Percentiles rank a stretch among this genome's conserved stretches.
Conservation (phyloP, 1,284 basidiomycete genomes). For the Pseudozyma thailandica region DNA sequence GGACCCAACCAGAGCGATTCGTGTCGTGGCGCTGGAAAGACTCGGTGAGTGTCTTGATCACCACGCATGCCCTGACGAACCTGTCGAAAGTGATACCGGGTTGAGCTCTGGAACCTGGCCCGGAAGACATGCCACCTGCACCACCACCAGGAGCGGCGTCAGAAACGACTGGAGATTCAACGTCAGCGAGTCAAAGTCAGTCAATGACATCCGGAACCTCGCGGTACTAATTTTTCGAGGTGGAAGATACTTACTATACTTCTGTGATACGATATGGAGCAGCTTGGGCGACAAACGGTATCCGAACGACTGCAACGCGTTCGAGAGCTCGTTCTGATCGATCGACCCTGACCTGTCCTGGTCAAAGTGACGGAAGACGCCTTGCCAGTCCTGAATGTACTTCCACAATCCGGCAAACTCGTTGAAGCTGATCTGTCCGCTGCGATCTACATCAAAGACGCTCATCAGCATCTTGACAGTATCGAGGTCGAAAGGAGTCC, state of each 20-base stretch:
- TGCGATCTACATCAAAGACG: conserved; percentile 60
- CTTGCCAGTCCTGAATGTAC: conserved; percentile 63
- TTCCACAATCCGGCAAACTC: conserved; percentile 59
- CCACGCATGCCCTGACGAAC: conserved; percentile 58
- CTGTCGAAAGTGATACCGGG: conserved; percentile 53
- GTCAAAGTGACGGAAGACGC: conserved; percentile 59
- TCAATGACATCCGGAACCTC: conserved; percentile 3
- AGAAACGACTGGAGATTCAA: conserved; percentile 20
- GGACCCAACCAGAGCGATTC: conserved; percentile 39
- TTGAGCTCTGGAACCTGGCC: conserved; percentile 14
- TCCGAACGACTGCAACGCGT: conserved; percentile 56
- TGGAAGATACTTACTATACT: conserved; percentile 55
- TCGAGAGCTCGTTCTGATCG: conserved; percentile 52
- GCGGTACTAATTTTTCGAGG: background rate
- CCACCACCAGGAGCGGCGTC: conserved; percentile 16
- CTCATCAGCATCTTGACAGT: conserved; percentile 64
- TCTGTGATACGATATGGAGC: conserved; percentile 52
- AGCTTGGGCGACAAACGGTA: conserved; percentile 55
- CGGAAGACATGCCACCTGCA: conserved; percentile 39
- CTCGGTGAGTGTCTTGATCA: conserved; percentile 61
- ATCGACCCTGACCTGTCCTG: conserved; percentile 53
- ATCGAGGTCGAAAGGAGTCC: conserved; percentile 56
- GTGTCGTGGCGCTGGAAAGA: conserved; percentile 55
- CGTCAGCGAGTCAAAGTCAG: conserved; percentile 22
- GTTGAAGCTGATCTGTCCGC: conserved; percentile 61